Evolutionary conservation across 2,329 filamentous ascomycete genomes (phyloP), one percentile per base, ranked within the genome.

Genomic region (Aspergillus ibericus): DNA sequence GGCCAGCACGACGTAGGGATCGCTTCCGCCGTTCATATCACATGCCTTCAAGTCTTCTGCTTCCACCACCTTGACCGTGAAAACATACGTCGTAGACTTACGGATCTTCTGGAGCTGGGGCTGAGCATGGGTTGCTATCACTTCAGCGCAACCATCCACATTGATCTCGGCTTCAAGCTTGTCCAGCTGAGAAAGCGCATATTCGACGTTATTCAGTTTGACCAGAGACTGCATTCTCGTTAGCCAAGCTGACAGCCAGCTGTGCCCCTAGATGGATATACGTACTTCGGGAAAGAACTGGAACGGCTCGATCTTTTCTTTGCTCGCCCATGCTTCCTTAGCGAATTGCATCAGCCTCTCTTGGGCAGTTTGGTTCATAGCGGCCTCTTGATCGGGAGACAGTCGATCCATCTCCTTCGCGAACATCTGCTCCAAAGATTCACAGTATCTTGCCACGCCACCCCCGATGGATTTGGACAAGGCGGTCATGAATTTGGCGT

Each of bases 41-140:
- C 95, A 98, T n/a, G 95, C 92, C 77, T 98, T 98, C 67, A 99
- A 82, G 69, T 99, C 95, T 77, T 99, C 95, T 8, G 91, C 95
- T 76, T 99, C 95, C 25, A 99, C 93, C 59, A 99, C 93, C 78
- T 99, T 99, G 77, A 99, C 93, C 0, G 95, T 98, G 77, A 99
- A 99, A 56, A 97, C 93, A 72, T 96, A 98, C 72, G 96, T 97
- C 62, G 87, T 90, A 42, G 88, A 86, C 68, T 87, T 89, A 67
- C 87, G 87, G 57, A 85, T 82, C 70, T 82, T 82, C 60, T 86
- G 84, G n/a, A 87, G 86, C 54, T 85, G 82, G 1, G 90, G 88
- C 8, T 91, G 91, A 25, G 91, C 86, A 62, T 89, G 82, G 68
- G 85, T 87, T 48, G 88, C 86, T 52, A 99, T 85, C 15, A 96